Conservation (phyloP, 1,284 basidiomycete genomes). For the Xerocomus amazonicus region DNA sequence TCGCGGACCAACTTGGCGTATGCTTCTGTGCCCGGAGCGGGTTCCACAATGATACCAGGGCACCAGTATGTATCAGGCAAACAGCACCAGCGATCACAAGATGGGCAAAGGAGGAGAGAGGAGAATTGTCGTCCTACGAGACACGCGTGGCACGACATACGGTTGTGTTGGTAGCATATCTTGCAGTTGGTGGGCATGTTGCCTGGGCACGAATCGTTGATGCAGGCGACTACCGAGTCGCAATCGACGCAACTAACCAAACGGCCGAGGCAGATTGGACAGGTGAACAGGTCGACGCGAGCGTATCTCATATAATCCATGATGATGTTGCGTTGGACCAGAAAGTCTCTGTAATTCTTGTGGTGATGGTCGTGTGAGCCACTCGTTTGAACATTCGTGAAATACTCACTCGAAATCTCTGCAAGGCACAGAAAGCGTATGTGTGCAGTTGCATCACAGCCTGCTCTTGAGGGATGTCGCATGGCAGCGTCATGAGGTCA, state of each 20-base stretch:
- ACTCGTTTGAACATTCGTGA: background rate
- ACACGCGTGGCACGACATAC: slow-evolving; percentile 14
- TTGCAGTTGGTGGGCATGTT: background rate
- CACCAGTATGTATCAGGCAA: slow-evolving; percentile 19
- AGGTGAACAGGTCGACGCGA: slow-evolving; percentile 20
- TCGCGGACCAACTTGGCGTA: slow-evolving; percentile 4
- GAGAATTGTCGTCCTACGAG: slow-evolving; percentile 1
- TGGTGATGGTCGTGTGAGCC: background rate
- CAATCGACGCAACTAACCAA: slow-evolving; percentile 16
- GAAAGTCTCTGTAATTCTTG: slow-evolving; percentile 17
- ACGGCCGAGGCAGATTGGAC: slow-evolving; percentile 10
- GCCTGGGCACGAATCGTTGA: background rate
- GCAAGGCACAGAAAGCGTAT: slow-evolving; percentile 9
- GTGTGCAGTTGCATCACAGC: slow-evolving; percentile 10
- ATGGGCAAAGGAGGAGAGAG: slow-evolving; percentile 10
- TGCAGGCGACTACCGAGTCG: slow-evolving; percentile 11
- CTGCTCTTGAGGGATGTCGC: background rate
- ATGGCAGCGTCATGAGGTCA: slow-evolving; percentile 9
- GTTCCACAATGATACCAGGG: slow-evolving; percentile 10
- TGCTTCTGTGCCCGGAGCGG: slow-evolving; percentile 9
- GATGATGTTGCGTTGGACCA: slow-evolving; percentile 5
- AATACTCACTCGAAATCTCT: slow-evolving; percentile 6
- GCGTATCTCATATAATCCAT: slow-evolving; percentile 7
- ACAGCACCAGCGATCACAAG: slow-evolving; percentile 14
- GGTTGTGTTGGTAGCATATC: slow-evolving; percentile 6